phyloP scores from a whole-genome alignment of 2,329 filamentous ascomycete species.

The Cryphonectria nitschkei region DNA sequence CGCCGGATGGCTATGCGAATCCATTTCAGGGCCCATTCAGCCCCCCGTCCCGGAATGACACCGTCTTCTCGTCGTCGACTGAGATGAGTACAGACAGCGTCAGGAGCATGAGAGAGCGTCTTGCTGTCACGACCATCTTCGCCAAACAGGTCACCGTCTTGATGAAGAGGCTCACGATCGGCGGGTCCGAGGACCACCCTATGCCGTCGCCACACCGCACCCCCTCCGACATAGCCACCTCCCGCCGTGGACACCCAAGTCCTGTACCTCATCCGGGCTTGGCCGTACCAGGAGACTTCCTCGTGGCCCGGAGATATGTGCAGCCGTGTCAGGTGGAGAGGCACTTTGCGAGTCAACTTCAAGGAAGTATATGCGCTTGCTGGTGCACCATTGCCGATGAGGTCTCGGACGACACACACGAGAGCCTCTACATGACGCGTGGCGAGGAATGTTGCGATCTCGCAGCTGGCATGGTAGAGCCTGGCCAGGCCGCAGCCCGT shows the following conservation, averaged over 20 bases:
- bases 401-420: slow-evolving; percentile 25
- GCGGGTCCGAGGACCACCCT: slow-evolving; percentile 21
- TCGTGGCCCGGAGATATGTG: slow-evolving; percentile 39
- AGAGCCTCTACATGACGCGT: slow-evolving; percentile 36
- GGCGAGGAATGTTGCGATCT: slow-evolving; percentile 36
- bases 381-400: slow-evolving; percentile 40
- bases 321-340: slow-evolving; percentile 16
- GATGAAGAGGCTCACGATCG: slow-evolving; percentile 37
- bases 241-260: slow-evolving; percentile 24
- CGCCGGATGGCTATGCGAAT: slow-evolving; percentile 8
- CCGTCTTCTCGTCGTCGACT: slow-evolving; percentile 45
- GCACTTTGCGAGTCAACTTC: slow-evolving; percentile 23
- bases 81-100: slow-evolving; percentile 44
- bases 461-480: slow-evolving; percentile 31
- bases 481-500: slow-evolving; percentile 25
- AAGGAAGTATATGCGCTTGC: slow-evolving; percentile 31
- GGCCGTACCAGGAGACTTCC: slow-evolving; percentile 54
- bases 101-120: slow-evolving; percentile 39
- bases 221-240: slow-evolving; percentile 29
- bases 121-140: slow-evolving; percentile 26
- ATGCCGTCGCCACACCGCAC: slow-evolving; percentile 20
- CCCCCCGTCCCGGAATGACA: slow-evolving; percentile 37
- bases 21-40: slow-evolving; percentile 27
- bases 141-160: slow-evolving; percentile 40
- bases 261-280: slow-evolving; percentile 33